phyloP scores from a whole-genome alignment of 345 rosid species.

The Barbarea vulgaris region DNA sequence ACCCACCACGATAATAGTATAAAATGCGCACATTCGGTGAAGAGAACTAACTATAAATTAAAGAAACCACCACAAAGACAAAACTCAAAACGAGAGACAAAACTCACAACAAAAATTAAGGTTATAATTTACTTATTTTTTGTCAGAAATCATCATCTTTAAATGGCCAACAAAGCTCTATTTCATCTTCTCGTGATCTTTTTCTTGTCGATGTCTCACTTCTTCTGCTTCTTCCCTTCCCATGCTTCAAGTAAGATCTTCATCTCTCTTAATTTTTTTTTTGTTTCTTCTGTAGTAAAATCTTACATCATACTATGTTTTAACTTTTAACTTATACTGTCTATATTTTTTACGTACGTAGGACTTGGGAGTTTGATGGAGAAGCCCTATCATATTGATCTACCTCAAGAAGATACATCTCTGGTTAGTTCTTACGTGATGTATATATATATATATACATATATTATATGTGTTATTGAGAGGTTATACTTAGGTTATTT shows the following conservation, averaged over 20 bases:
- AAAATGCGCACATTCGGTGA: conserved; percentile 7
- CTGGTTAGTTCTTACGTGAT: conserved; percentile 24
- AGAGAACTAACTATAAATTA: conserved; percentile 22
- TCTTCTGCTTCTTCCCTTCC: conserved; percentile 33
- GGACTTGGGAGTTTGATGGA: conserved; percentile 51
- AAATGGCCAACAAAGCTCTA: conserved; percentile 48
- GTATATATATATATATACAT: neutral
- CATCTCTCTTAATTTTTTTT: neutral
- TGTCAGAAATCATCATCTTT: neutral
- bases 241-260: conserved; percentile 28
- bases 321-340: neutral
- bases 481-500: neutral
- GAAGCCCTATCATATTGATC: conserved; percentile 14
- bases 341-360: conserved; percentile 21
- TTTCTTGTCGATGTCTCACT: conserved; percentile 44
- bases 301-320: too few species aligned
- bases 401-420: conserved; percentile 15
- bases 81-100: conserved; percentile 21
- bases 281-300: neutral
- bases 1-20: conserved; percentile 3
- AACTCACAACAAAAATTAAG: neutral
- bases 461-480: neutral
- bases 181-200: conserved; percentile 43
- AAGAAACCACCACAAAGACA: conserved; percentile 14
- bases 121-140: neutral